phyloP scores from a whole-genome alignment of 345 rosid genomes.

The Luvunga scandens region DNA sequence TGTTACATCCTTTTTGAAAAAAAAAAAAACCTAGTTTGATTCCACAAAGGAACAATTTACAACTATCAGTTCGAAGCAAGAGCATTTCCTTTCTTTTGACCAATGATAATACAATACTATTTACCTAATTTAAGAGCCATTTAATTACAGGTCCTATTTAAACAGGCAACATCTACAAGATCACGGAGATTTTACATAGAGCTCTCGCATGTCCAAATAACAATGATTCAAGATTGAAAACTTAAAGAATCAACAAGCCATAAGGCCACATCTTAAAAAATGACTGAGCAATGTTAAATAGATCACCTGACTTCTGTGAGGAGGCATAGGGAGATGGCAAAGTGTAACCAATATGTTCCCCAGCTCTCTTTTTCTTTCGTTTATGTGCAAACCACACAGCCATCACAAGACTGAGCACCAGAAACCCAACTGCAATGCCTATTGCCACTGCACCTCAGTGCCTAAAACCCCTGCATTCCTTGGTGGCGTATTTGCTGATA shows the following conservation, averaged over 20 bases:
- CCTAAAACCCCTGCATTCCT: constrained; percentile 37
- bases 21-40: not conserved
- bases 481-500: constrained; percentile 36
- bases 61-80: not conserved
- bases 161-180: not conserved
- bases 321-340: constrained; percentile 81
- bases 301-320: constrained; percentile 86
- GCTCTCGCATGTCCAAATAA: not conserved
- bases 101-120: not conserved
- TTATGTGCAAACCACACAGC: constrained; percentile 65
- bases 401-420: constrained; percentile 58
- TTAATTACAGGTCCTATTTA: not conserved
- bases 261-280: not conserved
- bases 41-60: not conserved
- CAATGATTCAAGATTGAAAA: not conserved
- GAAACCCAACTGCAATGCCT: constrained; percentile 62
- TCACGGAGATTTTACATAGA: not conserved
- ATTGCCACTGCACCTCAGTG: constrained; percentile 56
- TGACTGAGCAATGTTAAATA: constrained; percentile 4
- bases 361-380: constrained; percentile 52
- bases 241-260: not conserved
- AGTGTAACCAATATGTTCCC: constrained; percentile 44
- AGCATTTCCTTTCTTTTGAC: not conserved
- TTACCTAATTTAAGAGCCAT: not conserved
- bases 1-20: not conserved